Evolutionary conservation across 73 alveolate species (phyloP).

Genomic region (Halteria grandinella): DNA sequence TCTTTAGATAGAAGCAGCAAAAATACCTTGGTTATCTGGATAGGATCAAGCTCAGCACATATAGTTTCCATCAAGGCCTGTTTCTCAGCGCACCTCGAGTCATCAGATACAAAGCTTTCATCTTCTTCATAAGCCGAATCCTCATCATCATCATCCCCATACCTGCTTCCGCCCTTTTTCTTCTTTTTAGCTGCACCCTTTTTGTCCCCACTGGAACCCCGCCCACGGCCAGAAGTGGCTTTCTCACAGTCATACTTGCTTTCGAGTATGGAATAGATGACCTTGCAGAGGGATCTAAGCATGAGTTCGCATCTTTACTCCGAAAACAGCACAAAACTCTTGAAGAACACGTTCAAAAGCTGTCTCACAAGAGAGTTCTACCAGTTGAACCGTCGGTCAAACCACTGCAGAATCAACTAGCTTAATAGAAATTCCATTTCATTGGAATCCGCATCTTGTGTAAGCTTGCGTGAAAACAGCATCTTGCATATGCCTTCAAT

Average conservation of each 20-base stretch:
- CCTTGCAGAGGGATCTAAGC: conserved; percentile 16
- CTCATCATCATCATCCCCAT: conserved; percentile 27
- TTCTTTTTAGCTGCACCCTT: neutral
- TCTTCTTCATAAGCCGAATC: conserved; percentile 25
- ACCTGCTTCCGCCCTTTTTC: neutral
- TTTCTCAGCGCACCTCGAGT: conserved; percentile 6
- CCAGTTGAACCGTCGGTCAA: conserved; percentile 45
- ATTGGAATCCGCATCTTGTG: neutral
- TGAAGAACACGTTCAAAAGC: conserved; percentile 37
- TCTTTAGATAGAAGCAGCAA: conserved; percentile 31
- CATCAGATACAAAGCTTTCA: conserved; percentile 7
- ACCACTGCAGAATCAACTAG: conserved; percentile 31
- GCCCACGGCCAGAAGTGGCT: no score
- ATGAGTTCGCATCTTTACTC: conserved; percentile 31
- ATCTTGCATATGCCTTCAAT: conserved; percentile 53
- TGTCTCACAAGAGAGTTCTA: conserved; percentile 35
- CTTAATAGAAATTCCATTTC: conserved; percentile 35
- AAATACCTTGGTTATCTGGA: conserved; percentile 24
- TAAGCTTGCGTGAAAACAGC: conserved; percentile 41
- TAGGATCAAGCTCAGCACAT: conserved; percentile 2
- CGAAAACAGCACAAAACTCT: conserved; percentile 23
- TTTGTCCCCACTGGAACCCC: no score
- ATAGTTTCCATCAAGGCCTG: conserved; percentile 43
- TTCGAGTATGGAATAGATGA: neutral
- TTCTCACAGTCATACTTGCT: conserved; percentile 19